phyloP scores from a whole-genome alignment of 2,329 filamentous ascomycete species.

The Lachnum nothofagi region DNA sequence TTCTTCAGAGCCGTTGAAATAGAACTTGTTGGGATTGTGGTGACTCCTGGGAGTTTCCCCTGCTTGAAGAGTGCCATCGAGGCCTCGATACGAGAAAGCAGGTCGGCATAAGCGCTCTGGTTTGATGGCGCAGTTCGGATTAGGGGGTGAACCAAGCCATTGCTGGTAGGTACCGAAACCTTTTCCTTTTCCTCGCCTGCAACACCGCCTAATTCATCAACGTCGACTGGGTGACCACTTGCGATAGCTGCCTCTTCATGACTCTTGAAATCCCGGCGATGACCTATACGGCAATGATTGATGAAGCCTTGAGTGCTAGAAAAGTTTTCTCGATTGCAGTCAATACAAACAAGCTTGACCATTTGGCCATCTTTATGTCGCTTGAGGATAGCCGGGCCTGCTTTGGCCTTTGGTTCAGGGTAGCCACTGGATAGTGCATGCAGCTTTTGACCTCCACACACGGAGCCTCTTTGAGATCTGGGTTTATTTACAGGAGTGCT shows the following conservation, averaged over 20 bases:
- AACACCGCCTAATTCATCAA: conserved; percentile 51
- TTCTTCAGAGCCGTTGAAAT: conserved; percentile 19
- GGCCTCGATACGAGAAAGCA: conserved; percentile 49
- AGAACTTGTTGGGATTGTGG: conserved; percentile 38
- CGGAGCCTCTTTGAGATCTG: conserved; percentile 52
- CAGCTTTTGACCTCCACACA: conserved; percentile 56
- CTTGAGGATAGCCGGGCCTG: conserved; percentile 77
- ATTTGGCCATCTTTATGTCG: conserved; percentile 71
- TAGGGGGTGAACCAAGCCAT: conserved; percentile 57
- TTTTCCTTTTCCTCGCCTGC: conserved; percentile 43
- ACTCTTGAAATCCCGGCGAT: conserved; percentile 88
- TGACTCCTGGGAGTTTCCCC: conserved; percentile 47
- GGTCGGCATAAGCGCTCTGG: conserved; percentile 46
- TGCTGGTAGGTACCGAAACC: conserved; percentile 20
- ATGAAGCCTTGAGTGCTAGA: conserved; percentile 98
- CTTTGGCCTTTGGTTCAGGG: conserved; percentile 70
- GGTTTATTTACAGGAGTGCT: conserved; percentile 42
- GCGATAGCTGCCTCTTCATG: conserved; percentile 89
- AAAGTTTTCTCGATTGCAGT: conserved; percentile 86
- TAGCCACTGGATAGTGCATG: conserved; percentile 67
- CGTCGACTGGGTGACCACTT: conserved; percentile 77
- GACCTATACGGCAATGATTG: conserved; percentile 95
- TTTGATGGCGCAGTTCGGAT: conserved; percentile 52
- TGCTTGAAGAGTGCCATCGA: conserved; percentile 49
- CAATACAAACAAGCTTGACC: conserved; percentile 84